These are phyloP conservation scores for Thielaviopsis punctulata DNA, from an alignment of 2,329 filamentous ascomycete species.

Conservation along the genomic window DNA sequence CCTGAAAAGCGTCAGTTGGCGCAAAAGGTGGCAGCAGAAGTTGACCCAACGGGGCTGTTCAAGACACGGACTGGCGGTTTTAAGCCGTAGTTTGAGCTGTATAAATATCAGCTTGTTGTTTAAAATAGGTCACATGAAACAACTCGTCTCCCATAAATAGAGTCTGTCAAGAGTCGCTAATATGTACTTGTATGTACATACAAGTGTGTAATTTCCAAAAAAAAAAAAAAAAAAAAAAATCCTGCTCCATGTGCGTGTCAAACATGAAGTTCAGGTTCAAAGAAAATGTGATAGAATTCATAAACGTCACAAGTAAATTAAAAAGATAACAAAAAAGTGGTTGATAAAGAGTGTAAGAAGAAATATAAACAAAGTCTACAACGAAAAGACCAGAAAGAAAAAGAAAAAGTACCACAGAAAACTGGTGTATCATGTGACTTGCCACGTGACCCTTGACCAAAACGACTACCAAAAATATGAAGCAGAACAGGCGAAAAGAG, in stretches of 20 bases:
- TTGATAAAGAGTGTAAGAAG: neutral
- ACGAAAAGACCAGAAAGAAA: neutral
- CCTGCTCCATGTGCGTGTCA: neutral
- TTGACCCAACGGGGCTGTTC: slow-evolving; percentile 21
- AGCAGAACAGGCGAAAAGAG: neutral
- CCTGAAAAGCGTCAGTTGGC: slow-evolving; percentile 20
- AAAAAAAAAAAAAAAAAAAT: neutral
- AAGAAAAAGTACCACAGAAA: neutral
- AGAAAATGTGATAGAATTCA: neutral
- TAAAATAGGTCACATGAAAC: neutral
- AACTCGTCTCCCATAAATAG: neutral
- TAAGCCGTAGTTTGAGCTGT: too few species aligned
- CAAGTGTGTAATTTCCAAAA: too few species aligned
- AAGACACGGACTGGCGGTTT: slow-evolving; percentile 19
- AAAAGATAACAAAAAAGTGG: neutral
- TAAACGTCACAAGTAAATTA: neutral
- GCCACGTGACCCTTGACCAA: neutral
- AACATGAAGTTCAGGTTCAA: neutral
- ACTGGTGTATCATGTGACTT: neutral
- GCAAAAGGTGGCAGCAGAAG: slow-evolving; percentile 17
- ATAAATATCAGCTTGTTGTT: too few species aligned
- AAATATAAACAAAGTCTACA: neutral
- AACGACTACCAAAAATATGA: neutral
- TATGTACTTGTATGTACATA: neutral
- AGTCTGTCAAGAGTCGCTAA: neutral